These are phyloP conservation scores for Nematodospora anomalae DNA, from an alignment of 1,139 yeast species.

Conservation along the genomic window DNA sequence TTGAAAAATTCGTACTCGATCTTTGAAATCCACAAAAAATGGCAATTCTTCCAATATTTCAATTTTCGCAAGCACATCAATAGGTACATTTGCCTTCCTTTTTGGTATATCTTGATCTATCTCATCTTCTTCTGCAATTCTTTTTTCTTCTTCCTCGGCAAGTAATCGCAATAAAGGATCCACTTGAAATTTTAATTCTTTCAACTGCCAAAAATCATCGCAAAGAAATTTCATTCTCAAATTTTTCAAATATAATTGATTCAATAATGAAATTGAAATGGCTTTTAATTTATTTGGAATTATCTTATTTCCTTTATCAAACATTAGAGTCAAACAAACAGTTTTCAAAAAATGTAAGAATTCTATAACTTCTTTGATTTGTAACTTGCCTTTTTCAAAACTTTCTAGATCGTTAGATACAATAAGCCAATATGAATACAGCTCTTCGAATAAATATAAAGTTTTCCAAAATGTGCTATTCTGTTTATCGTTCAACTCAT, in stretches of 20 bases:
- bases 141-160: constrained; percentile 40
- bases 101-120: constrained; percentile 13
- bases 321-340: constrained; percentile 55
- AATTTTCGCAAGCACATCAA: constrained; percentile 21
- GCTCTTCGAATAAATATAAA: constrained; percentile 37
- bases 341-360: constrained; percentile 54
- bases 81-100: constrained; percentile 3
- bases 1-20: constrained; percentile 73
- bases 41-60: constrained; percentile 68
- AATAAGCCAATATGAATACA: constrained; percentile 49
- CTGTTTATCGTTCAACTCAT: constrained; percentile 15
- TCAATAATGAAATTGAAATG: constrained; percentile 53
- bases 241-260: constrained; percentile 71
- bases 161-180: constrained; percentile 33
- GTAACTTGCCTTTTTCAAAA: constrained; percentile 44
- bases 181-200: constrained; percentile 26
- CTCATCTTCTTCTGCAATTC: constrained; percentile 18
- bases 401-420: constrained; percentile 73
- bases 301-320: constrained; percentile 26
- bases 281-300: constrained; percentile 27
- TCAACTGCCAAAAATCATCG: constrained; percentile 57
- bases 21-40: constrained; percentile 73
- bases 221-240: constrained; percentile 60
- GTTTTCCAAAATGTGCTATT: constrained; percentile 32
- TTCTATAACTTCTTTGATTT: constrained; percentile 41